Percentiles rank a stretch among this genome's conserved stretches.
These are phyloP conservation scores for Rhynchospora tenuis DNA, from an alignment of 176 grass and related monocot genomes.

Conservation along the genomic window DNA sequence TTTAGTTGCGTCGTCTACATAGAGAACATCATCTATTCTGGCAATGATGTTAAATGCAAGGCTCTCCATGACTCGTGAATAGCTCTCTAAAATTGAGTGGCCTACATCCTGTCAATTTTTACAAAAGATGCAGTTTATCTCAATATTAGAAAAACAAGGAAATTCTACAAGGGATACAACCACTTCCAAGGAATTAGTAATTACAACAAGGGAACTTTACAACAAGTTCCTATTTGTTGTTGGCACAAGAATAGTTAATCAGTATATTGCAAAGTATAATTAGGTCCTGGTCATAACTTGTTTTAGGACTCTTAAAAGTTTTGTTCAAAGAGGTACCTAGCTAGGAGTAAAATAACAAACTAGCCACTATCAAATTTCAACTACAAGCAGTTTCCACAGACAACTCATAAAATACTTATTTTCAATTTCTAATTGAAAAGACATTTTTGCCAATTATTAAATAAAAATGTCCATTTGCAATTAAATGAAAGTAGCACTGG, in stretches of 20 bases:
- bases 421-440: not conserved
- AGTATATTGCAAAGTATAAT: not conserved
- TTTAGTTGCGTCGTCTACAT: slow-evolving; percentile 71
- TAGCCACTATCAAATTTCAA: not conserved
- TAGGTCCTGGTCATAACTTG: not conserved
- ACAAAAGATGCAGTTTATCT: not conserved
- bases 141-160: not conserved
- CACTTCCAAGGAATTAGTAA: not conserved
- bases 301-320: not conserved
- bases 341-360: not conserved
- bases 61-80: slow-evolving; percentile 92
- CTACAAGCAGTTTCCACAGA: not conserved
- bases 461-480: not conserved
- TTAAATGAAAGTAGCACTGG: not conserved
- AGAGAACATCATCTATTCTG: slow-evolving; percentile 90
- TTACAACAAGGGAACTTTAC: not conserved
- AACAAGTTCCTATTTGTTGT: not conserved
- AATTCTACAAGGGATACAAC: not conserved
- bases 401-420: not conserved
- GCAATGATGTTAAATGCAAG: slow-evolving; percentile 92
- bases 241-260: not conserved
- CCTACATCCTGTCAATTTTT: slow-evolving; percentile 77
- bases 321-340: not conserved
- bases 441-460: not conserved
- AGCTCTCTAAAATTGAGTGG: slow-evolving; percentile 96